These are phyloP conservation scores for Leccinum pachyderme DNA, from an alignment of 1,284 basidiomycete genomes.

Conservation along the genomic window DNA sequence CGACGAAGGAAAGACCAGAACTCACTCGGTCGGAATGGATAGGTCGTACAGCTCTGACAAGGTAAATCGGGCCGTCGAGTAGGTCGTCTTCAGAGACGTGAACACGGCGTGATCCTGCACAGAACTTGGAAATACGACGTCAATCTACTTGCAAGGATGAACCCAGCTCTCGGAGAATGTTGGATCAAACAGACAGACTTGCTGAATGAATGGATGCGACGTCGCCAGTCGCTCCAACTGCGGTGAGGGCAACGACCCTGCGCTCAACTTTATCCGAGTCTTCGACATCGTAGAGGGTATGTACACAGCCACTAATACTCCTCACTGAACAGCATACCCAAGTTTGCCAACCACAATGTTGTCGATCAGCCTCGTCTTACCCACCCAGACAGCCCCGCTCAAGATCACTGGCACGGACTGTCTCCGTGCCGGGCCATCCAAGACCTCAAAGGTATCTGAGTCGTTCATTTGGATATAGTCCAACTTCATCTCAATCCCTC, in stretches of 20 bases:
- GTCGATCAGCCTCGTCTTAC: constrained; percentile 89
- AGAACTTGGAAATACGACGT: constrained; percentile 48
- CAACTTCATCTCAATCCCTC: constrained; percentile 58
- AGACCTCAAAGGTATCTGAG: constrained; percentile 67
- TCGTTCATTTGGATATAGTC: constrained; percentile 94
- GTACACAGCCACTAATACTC: constrained; percentile 18
- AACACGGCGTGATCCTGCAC: constrained; percentile 37
- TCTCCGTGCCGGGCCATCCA: constrained; percentile 38
- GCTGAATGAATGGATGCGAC: constrained; percentile 50
- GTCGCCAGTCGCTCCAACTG: constrained; percentile 37
- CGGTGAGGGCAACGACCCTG: constrained; percentile 31
- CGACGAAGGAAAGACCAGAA: neutral
- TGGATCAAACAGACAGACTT: constrained; percentile 36
- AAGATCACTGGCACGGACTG: constrained; percentile 59
- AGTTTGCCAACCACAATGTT: constrained; percentile 53
- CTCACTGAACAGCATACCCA: neutral
- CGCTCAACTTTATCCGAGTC: constrained; percentile 21
- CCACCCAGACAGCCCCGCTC: constrained; percentile 88
- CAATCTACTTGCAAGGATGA: constrained; percentile 42
- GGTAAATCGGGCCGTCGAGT: constrained; percentile 40
- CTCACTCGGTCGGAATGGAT: constrained; percentile 16
- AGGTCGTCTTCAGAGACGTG: constrained; percentile 39
- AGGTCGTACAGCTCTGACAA: constrained; percentile 42
- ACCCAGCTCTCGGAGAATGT: neutral
- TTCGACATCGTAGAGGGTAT: constrained; percentile 11